Base-by-base conservation (phyloP, 345 rosid species). In the Linum tenue region DNA sequence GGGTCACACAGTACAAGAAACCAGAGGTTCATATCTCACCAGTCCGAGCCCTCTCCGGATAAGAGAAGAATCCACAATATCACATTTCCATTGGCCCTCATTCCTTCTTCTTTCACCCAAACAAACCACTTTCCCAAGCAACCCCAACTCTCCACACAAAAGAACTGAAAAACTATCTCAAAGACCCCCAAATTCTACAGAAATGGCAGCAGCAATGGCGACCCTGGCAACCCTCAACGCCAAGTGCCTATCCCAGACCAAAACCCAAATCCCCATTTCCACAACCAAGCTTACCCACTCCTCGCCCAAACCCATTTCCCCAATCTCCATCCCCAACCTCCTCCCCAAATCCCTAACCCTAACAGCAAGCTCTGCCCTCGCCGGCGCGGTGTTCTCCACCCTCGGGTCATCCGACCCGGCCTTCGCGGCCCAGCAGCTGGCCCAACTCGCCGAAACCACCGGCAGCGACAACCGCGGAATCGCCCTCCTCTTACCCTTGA, bases 381-480 rank as follows among this genome's bases (percentile, higher is more conserved):
- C 97, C 0, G 97, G 95, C 39, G 95, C 89, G 31, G 75, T 92
- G 63, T 92, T 92, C 81, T 80, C 99, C 0, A 58, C 90, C 39
- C 70, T 90, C 64, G 79, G 86, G 73, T 70, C 82, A 38, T 79
- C 83, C 0, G 92, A 92, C 41, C 80, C 98, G 1, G 97, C 98
- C 16, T 62, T 86, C n/a, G 96, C 98, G 2, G 97, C 87, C 1
- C 96, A 90, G 44, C 96, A 90, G 58, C 80, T 92, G 41, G 89
- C 97, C 1, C 81, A 83, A 7, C 76, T 90, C 55, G 83, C 90
- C 0, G 91, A 82, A 22, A 22, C 31, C 31, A 22, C 31, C 48
- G 89, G 85, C 55, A 87, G 85, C 6, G 98, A 92, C 77, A 94
- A 83, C 80, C 88, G 99, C 8, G 99, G 99, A 5, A 8, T 83